Evolutionary conservation across 257 asterid genomes (phyloP).

Genomic region (Fraxinus cuspidata): DNA sequence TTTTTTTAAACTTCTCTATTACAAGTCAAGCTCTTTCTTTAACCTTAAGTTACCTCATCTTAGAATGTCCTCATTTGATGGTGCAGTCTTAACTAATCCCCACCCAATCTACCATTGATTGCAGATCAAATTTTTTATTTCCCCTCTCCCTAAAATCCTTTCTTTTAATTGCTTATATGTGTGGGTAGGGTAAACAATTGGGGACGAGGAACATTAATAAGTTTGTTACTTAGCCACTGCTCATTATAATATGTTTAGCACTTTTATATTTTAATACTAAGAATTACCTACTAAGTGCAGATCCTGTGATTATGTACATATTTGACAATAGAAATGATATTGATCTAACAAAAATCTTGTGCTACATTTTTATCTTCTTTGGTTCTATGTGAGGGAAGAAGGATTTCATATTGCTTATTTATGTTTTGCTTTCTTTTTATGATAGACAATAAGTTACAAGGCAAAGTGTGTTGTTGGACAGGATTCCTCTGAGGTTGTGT

Average conservation of each 20-base stretch:
- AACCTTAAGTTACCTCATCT: background rate
- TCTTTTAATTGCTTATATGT: background rate
- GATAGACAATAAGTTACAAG: slow-evolving; percentile 79
- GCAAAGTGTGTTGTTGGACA: slow-evolving; percentile 90
- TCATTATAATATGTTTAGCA: background rate
- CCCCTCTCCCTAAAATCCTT: background rate
- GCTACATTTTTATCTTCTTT: too few species aligned
- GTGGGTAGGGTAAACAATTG: background rate
- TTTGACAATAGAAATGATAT: background rate
- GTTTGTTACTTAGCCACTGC: background rate
- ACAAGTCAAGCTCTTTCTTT: background rate
- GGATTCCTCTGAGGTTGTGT: slow-evolving; percentile 84
- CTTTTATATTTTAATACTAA: background rate
- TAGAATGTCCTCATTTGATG: background rate
- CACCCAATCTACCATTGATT: background rate
- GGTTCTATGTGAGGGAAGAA: background rate
- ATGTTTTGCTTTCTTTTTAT: background rate
- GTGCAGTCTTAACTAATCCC: background rate
- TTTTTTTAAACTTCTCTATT: background rate
- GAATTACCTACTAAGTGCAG: background rate
- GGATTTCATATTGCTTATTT: slow-evolving; percentile 9
- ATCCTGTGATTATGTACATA: background rate
- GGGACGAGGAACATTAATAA: background rate
- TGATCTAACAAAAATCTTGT: background rate
- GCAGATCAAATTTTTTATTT: background rate